These are phyloP conservation scores for Nigrospora oryzae DNA, from an alignment of 2,329 filamentous ascomycete species.

Conservation along the genomic window DNA sequence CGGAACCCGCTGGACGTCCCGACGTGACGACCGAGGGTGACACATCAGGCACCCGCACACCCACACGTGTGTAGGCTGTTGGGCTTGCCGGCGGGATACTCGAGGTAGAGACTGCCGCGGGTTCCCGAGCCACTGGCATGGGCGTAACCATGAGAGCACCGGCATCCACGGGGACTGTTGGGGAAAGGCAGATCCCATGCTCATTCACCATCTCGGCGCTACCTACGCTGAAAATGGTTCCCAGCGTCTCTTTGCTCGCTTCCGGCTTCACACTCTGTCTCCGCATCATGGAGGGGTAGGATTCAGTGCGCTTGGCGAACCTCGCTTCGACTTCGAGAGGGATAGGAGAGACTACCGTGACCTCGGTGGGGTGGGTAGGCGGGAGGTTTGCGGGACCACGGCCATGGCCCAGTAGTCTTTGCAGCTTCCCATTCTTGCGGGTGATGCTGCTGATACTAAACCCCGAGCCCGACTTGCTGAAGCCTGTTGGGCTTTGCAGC, in stretches of 20 bases:
- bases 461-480: slow-evolving; percentile 18
- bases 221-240: slow-evolving; percentile 41
- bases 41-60: too few relatives aligned
- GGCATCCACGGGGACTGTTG: not conserved
- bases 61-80: too few relatives aligned
- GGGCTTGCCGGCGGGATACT: too few relatives aligned
- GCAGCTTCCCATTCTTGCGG: slow-evolving; percentile 28
- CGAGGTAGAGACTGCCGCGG: too few relatives aligned
- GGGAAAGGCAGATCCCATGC: slow-evolving; percentile 4
- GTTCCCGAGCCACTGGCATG: too few relatives aligned
- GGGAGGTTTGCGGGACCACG: slow-evolving; percentile 5
- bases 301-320: slow-evolving; percentile 22
- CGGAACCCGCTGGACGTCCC: too few relatives aligned
- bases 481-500: slow-evolving; percentile 18
- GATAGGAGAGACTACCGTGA: slow-evolving; percentile 23
- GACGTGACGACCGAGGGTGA: too few relatives aligned
- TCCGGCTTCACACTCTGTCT: slow-evolving; percentile 27
- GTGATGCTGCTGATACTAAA: slow-evolving; percentile 24
- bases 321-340: slow-evolving; percentile 25
- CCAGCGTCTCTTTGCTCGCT: slow-evolving; percentile 37
- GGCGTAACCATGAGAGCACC: too few relatives aligned
- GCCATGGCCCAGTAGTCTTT: slow-evolving; percentile 28
- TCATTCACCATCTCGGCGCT: slow-evolving; percentile 24
- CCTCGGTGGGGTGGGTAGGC: slow-evolving; percentile 20
- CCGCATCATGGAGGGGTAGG: slow-evolving; percentile 25